A percentile compares a stretch with the other conserved stretches of the same genome.
These are phyloP conservation scores for Botryobasidium botryosum DNA, from an alignment of 768 basidiomycete genomes.

Conservation along the genomic window DNA sequence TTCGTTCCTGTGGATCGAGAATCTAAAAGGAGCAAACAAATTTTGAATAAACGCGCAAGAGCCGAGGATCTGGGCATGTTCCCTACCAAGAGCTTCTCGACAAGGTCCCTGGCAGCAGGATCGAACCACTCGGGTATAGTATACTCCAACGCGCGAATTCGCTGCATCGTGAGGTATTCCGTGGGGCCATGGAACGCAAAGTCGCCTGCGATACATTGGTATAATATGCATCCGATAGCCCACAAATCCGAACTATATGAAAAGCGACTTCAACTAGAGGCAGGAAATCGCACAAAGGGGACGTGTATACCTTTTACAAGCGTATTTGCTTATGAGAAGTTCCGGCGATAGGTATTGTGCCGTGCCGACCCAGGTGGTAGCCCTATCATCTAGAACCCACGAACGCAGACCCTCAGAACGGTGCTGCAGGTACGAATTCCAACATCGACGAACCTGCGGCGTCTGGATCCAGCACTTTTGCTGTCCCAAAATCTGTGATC, in stretches of 20 bases:
- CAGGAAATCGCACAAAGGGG: neutral
- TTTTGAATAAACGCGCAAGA: neutral
- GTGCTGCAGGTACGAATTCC: neutral
- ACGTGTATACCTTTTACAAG: slow-evolving; percentile 47
- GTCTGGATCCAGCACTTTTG: slow-evolving; percentile 30
- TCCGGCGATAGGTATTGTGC: slow-evolving; percentile 85
- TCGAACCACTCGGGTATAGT: slow-evolving; percentile 78
- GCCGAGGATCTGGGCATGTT: neutral
- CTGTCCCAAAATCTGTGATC: slow-evolving; percentile 95
- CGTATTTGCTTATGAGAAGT: slow-evolving; percentile 50
- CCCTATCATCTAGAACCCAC: slow-evolving; percentile 11
- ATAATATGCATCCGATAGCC: slow-evolving; percentile 89
- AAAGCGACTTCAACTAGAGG: slow-evolving; percentile 4
- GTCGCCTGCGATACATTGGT: slow-evolving; percentile 79
- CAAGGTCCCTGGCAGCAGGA: slow-evolving; percentile 59
- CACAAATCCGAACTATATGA: slow-evolving; percentile 70
- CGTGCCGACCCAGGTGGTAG: slow-evolving; percentile 73
- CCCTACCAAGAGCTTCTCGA: slow-evolving; percentile 58
- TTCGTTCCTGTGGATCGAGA: slow-evolving; percentile 39
- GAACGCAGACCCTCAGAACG: neutral
- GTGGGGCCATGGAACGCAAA: slow-evolving; percentile 86
- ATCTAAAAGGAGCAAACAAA: slow-evolving; percentile 22
- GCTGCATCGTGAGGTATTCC: slow-evolving; percentile 89
- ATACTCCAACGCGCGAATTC: slow-evolving; percentile 79
- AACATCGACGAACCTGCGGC: slow-evolving; percentile 6